Conservation (phyloP, 2,329 filamentous ascomycete species). For the Trichophyton mentagrophytes region DNA sequence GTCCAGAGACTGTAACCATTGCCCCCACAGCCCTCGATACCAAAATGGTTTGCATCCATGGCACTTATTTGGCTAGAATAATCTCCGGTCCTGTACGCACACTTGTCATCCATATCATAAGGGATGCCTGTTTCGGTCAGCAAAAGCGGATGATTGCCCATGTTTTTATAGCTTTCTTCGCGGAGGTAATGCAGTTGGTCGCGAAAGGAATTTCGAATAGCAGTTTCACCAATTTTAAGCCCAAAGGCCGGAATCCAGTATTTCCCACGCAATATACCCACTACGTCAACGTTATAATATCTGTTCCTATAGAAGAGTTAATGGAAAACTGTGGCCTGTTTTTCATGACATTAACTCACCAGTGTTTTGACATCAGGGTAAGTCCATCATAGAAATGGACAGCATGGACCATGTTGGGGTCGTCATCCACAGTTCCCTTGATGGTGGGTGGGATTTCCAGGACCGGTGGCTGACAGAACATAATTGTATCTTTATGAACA, state of each 20-base stretch:
- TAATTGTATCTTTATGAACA: slow-evolving; percentile 66
- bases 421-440: slow-evolving; percentile 78
- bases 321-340: too few relatives aligned
- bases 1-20: slow-evolving; percentile 86
- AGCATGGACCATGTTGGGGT: slow-evolving; percentile 79
- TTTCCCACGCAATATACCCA: slow-evolving; percentile 77
- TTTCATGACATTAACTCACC: slow-evolving; percentile 35
- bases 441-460: slow-evolving; percentile 81
- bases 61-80: slow-evolving; percentile 86
- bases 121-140: slow-evolving; percentile 95
- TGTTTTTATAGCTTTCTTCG: slow-evolving; percentile 75
- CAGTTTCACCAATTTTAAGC: slow-evolving; percentile 81
- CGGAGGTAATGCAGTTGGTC: slow-evolving; percentile 75
- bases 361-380: slow-evolving; percentile 94
- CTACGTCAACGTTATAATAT: slow-evolving; percentile 90
- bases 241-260: slow-evolving; percentile 85
- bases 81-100: slow-evolving; percentile 90
- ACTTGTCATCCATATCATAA: slow-evolving; percentile 95
- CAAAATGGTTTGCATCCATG: slow-evolving; percentile 93
- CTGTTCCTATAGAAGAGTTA: slow-evolving; percentile 49
- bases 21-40: slow-evolving; percentile 66
- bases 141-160: slow-evolving; percentile 77
- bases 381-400: slow-evolving; percentile 96
- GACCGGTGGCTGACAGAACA: slow-evolving; percentile 84
- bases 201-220: slow-evolving; percentile 83